Conservation (phyloP, 148 eudicot species). For the Rhododendron williamsianum region DNA sequence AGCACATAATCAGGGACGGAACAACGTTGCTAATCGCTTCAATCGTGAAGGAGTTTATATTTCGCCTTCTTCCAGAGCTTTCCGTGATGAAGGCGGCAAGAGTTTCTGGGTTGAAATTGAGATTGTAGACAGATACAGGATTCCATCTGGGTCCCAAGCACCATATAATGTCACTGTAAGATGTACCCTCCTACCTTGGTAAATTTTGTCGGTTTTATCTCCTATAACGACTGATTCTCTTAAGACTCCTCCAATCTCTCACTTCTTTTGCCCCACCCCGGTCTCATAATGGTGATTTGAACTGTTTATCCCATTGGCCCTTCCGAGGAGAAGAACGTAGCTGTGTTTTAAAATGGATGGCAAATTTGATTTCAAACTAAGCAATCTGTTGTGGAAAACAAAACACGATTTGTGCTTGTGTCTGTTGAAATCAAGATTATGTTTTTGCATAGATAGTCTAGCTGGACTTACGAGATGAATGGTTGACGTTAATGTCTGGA, state of each 20-base stretch:
- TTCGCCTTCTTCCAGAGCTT: constrained; percentile 68
- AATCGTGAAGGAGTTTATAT: constrained; percentile 86
- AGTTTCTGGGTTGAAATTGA: constrained; percentile 86
- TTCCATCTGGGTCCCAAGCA: constrained; percentile 83
- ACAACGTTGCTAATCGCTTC: constrained; percentile 63
- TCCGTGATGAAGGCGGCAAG: constrained; percentile 97
- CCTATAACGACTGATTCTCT: not conserved
- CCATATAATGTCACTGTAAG: constrained; percentile 94
- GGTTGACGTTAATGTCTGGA: not conserved
- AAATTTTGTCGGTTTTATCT: not conserved
- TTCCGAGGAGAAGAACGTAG: not conserved
- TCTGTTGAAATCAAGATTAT: not conserved
- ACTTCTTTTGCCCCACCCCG: not conserved
- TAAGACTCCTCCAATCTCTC: not conserved
- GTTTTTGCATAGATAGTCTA: not conserved
- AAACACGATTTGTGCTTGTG: not conserved
- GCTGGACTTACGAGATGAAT: not conserved
- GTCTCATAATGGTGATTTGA: not conserved
- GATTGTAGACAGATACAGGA: constrained; percentile 78
- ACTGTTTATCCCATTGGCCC: not conserved
- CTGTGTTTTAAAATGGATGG: not conserved
- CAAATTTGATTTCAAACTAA: not conserved
- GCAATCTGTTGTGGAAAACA: not conserved
- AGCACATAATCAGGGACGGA: constrained; percentile 76
- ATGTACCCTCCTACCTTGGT: constrained; percentile 1